A percentile compares a stretch with the other conserved stretches of the same genome.
Conservation (phyloP, 768 basidiomycete species). For the Lentinula boryana region DNA sequence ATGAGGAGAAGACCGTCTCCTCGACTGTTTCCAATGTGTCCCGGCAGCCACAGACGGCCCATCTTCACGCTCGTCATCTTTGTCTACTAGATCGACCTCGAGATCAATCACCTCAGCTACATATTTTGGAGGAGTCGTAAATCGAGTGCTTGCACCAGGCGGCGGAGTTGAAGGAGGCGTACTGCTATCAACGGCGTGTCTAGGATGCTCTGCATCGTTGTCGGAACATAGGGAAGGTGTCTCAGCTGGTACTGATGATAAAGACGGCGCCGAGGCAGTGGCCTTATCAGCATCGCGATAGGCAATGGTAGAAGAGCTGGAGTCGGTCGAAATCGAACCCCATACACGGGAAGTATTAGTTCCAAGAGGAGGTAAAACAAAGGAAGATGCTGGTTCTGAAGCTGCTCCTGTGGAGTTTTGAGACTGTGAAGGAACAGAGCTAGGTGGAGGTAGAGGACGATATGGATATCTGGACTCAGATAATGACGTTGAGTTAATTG, state of each 20-base stretch:
- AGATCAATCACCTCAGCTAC: constrained; percentile 11
- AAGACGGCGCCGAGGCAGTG: constrained; percentile 13
- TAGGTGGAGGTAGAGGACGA: neutral
- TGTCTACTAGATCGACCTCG: constrained; percentile 30
- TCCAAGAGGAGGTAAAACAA: neutral
- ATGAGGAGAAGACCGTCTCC: neutral
- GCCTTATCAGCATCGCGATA: constrained; percentile 12
- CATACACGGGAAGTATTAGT: constrained; percentile 6
- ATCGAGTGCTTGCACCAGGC: constrained; percentile 8
- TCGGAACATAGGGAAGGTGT: constrained; percentile 77
- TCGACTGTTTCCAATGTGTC: neutral
- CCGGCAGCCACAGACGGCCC: neutral
- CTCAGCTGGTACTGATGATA: constrained; percentile 23
- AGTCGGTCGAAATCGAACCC: constrained; percentile 18
- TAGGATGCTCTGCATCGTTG: constrained; percentile 45
- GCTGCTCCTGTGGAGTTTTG: neutral
- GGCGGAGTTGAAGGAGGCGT: constrained; percentile 11
- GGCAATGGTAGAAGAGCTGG: constrained; percentile 9
- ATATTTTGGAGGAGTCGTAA: neutral
- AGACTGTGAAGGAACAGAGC: neutral
- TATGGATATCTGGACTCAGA: neutral
- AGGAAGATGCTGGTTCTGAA: neutral
- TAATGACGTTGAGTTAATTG: constrained; percentile 7
- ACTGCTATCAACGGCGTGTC: constrained; percentile 5
- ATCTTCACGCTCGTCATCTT: constrained; percentile 9